These are phyloP conservation scores for Lactarius vividus DNA, from an alignment of 768 basidiomycete genomes.

Conservation along the genomic window DNA sequence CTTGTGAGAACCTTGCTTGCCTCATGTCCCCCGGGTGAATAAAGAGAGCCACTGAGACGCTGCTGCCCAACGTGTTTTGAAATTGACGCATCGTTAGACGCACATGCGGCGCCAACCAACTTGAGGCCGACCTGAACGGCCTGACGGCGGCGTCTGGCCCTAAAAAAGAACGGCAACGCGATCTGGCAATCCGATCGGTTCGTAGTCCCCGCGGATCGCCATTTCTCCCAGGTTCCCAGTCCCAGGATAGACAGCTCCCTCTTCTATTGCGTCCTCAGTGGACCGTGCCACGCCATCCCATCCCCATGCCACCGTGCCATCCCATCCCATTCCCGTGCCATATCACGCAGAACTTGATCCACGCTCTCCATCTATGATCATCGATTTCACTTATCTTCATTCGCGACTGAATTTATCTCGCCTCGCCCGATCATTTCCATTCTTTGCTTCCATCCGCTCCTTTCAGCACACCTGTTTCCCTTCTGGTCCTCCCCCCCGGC, in stretches of 20 bases:
- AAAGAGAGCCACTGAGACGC: conserved; percentile 10
- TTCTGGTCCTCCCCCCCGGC: neutral
- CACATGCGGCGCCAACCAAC: conserved; percentile 17
- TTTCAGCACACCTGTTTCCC: conserved; percentile 11
- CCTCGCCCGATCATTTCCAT: conserved; percentile 7
- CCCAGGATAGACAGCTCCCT: conserved; percentile 12
- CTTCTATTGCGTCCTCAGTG: neutral
- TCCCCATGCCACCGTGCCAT: neutral
- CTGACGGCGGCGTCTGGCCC: conserved; percentile 24
- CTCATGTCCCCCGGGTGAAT: conserved; percentile 16
- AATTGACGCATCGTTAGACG: conserved; percentile 18
- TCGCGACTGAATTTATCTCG: neutral
- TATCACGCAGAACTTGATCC: conserved; percentile 9
- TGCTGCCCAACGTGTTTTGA: conserved; percentile 11
- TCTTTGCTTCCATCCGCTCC: conserved; percentile 11
- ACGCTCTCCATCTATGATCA: conserved; percentile 7
- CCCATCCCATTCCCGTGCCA: neutral
- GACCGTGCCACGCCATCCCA: neutral
- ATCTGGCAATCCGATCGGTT: conserved; percentile 25
- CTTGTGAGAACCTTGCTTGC: conserved; percentile 6
- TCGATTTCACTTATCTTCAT: conserved; percentile 14
- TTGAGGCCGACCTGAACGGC: conserved; percentile 25
- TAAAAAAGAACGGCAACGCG: conserved; percentile 24
- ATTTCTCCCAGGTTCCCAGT: conserved; percentile 18
- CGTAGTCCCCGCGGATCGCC: conserved; percentile 24